These are phyloP conservation scores for Pythium chondricola DNA, from an alignment of 352 stramenopile species.

Conservation along the genomic window DNA sequence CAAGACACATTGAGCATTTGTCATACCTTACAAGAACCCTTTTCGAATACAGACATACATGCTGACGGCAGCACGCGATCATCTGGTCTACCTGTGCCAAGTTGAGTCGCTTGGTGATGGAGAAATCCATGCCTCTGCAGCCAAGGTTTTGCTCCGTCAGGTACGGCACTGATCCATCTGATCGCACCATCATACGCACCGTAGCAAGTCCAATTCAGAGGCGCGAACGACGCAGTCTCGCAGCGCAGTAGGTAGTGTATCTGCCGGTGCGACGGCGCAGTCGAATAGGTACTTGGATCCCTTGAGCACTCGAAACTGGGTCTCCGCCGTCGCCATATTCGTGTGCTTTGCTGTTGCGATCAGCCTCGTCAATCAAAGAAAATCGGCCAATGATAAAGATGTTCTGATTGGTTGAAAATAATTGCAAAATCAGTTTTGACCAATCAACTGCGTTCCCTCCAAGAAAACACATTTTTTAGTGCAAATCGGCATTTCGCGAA, in stretches of 20 bases:
- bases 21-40: neutral
- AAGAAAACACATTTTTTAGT: slow-evolving; percentile 25
- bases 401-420: slow-evolving; percentile 1
- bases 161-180: neutral
- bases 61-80: slow-evolving; percentile 36
- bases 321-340: slow-evolving; percentile 5
- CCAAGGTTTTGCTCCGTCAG: neutral
- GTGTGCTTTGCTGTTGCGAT: neutral
- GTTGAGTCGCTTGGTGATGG: slow-evolving; percentile 55
- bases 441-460: slow-evolving; percentile 23
- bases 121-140: slow-evolving; percentile 32
- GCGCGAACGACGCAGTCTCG: slow-evolving; percentile 16
- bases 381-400: slow-evolving; percentile 1
- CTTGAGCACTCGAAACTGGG: slow-evolving; percentile 60
- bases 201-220: slow-evolving; percentile 36
- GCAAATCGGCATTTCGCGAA: neutral
- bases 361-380: neutral
- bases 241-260: slow-evolving; percentile 15
- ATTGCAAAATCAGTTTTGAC: slow-evolving; percentile 27
- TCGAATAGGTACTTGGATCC: slow-evolving; percentile 64
- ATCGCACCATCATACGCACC: slow-evolving; percentile 22
- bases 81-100: slow-evolving; percentile 52
- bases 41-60: slow-evolving; percentile 25
- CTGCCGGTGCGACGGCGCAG: slow-evolving; percentile 22
- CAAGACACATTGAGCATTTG: neutral